Conservation (phyloP, 2,329 filamentous ascomycete genomes). For the Phaeophleospora eucalypticola region DNA sequence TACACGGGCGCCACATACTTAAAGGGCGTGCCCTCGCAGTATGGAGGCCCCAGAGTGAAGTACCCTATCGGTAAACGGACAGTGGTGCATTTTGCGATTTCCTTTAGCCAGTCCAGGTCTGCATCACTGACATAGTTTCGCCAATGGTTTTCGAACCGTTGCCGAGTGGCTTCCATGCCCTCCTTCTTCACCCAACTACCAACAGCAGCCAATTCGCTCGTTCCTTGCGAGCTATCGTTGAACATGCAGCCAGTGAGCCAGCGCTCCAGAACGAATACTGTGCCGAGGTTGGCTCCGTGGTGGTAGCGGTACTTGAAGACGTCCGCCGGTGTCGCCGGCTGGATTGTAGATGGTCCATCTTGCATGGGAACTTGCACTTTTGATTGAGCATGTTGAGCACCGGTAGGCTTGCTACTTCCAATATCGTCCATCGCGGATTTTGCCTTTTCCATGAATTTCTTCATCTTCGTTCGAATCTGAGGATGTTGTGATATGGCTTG, state of each 20-base stretch:
- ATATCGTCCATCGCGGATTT: slow-evolving; percentile 31
- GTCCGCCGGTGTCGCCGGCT: slow-evolving; percentile 36
- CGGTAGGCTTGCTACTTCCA: background rate
- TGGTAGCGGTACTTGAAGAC: slow-evolving; percentile 56
- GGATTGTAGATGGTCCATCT: slow-evolving; percentile 32
- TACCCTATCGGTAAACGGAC: slow-evolving; percentile 60
- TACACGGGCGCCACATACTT: slow-evolving; percentile 49
- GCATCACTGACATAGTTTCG: slow-evolving; percentile 45
- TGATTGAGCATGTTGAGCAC: background rate
- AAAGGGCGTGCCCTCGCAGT: slow-evolving; percentile 51
- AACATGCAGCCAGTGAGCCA: slow-evolving; percentile 54
- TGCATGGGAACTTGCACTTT: slow-evolving; percentile 6
- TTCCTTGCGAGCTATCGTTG: slow-evolving; percentile 38
- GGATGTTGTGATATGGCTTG: slow-evolving; percentile 9
- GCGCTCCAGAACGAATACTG: slow-evolving; percentile 57
- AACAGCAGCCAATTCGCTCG: slow-evolving; percentile 52
- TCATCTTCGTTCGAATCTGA: slow-evolving; percentile 27
- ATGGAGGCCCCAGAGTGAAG: slow-evolving; percentile 52
- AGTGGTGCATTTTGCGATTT: slow-evolving; percentile 52
- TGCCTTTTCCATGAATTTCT: slow-evolving; percentile 37
- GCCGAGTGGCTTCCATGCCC: slow-evolving; percentile 47
- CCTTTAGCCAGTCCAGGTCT: slow-evolving; percentile 52
- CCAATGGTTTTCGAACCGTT: slow-evolving; percentile 55
- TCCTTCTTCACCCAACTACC: slow-evolving; percentile 44
- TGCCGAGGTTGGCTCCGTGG: slow-evolving; percentile 57